Base-by-base conservation (phyloP, 352 stramenopile genomes). In the Globisporangium polare region DNA sequence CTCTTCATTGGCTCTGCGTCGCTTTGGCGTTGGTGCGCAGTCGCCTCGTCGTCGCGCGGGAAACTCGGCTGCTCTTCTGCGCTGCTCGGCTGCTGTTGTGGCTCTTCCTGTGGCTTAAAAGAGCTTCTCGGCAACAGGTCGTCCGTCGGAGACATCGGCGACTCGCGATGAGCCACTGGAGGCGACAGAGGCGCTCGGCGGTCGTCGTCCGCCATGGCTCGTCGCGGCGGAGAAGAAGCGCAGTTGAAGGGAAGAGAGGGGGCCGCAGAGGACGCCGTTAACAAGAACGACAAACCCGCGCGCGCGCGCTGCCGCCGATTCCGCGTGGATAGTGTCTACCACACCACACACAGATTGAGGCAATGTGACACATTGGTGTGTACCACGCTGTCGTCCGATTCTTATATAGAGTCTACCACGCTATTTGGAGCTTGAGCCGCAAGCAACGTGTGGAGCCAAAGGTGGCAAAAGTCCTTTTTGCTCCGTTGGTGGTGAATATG, bases 171-270 rank as follows among this genome's bases (percentile, higher is more conserved):
- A 24, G 17, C 26, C 6, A 27, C 20, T 27, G 49, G 9, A 15
- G 27, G 12, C 18, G 26, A 1, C 24, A 10, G n/a, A 12, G 20
- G 29, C 24, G 33, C 35, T 54, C 46, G 47, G 20, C 31, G 18
- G 57, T 46, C 45, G 43, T 45, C 42, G 45, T 51, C 43, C 18
- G 26, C 26, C 45, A 43, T 55, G 43, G 42, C 42, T 2, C 53
- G 27, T 53, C 27, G 27, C 50, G 35, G 24, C 18, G 2, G 31
- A 20, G 49, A 39, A 63, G 35, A 63, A 50, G 41, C 33, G 53
- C 53, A 57, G 50, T 53, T 65, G 59, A 65, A 59, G 50, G 59
- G 50, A 50, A 31, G 39, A 49, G 37, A 26, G 37, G 39, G 24
- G 29, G 29, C 29, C 26, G 45, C 26, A 53, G 52, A n/a, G 13